A percentile compares a stretch with the other conserved stretches of the same genome.
These are phyloP conservation scores for Alternaria sp. DNA, from an alignment of 2,329 filamentous ascomycete genomes.

Conservation along the genomic window DNA sequence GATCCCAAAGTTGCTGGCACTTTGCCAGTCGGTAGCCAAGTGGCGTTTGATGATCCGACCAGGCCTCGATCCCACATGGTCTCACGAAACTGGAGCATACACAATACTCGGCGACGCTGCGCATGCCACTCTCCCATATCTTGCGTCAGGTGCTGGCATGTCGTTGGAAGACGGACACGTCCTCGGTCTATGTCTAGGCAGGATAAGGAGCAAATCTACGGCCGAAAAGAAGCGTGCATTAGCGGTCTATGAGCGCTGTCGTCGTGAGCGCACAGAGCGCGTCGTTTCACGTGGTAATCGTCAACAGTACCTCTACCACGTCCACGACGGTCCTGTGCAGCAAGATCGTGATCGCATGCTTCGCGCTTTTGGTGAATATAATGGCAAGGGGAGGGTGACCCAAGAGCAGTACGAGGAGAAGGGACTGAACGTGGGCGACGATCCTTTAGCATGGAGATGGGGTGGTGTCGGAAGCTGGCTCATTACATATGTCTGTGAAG, in stretches of 20 bases:
- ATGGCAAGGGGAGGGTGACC: slow-evolving; percentile 35
- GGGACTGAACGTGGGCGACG: slow-evolving; percentile 35
- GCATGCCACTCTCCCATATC: slow-evolving; percentile 70
- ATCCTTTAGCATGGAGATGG: slow-evolving; percentile 51
- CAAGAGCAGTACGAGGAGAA: slow-evolving; percentile 26
- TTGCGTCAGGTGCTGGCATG: slow-evolving; percentile 67
- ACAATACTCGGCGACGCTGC: slow-evolving; percentile 70
- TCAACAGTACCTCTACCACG: slow-evolving; percentile 69
- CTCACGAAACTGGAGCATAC: slow-evolving; percentile 63
- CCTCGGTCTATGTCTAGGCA: slow-evolving; percentile 63
- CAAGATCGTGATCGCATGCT: slow-evolving; percentile 58
- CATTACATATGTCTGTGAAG: slow-evolving; percentile 46
- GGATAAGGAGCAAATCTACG: slow-evolving; percentile 52
- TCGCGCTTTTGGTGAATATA: slow-evolving; percentile 37
- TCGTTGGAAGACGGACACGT: slow-evolving; percentile 68
- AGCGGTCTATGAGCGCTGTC: slow-evolving; percentile 65
- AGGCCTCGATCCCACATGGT: slow-evolving; percentile 64
- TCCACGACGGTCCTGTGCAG: slow-evolving; percentile 67
- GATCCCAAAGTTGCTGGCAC: slow-evolving; percentile 61
- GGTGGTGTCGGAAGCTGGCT: slow-evolving; percentile 47
- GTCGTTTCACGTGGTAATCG: slow-evolving; percentile 68
- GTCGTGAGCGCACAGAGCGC: slow-evolving; percentile 65
- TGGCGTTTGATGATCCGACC: slow-evolving; percentile 68
- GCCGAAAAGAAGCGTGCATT: slow-evolving; percentile 49
- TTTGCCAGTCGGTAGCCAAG: slow-evolving; percentile 67